Evolutionary conservation across 78 protist species (phyloP), one percentile per base, ranked within the genome.

Genomic region (Isochrysis galbana): DNA sequence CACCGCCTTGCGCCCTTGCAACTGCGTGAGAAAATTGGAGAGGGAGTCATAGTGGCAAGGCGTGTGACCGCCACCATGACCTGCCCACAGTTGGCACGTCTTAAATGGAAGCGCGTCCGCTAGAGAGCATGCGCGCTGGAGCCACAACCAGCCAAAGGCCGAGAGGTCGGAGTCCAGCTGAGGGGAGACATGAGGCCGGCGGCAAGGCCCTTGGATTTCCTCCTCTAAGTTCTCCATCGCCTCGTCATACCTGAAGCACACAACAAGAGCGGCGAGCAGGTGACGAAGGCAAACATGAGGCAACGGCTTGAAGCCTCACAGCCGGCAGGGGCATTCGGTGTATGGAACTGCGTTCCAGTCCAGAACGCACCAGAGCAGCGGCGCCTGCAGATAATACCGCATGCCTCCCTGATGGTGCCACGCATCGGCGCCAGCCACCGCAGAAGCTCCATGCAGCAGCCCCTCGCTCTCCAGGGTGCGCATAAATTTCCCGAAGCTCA

Each of bases 21-120:
- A 14, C 77, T 87, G 90, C 47, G 70, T 47, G 47, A 87, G 44
- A 34, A 87, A 87, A 74, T 87, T 87, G 69, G 1, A 17, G 21
- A 2, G 1, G 34, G 77, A 25, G 67, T 87, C 90, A 74, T 41
- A 87, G 90, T 87, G 90, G 41, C 17, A 26, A 23, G 84, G 84
- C 84, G 84, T 77, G 36, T 5, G 29, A 46, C 84, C 84, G 41
- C 80, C 80, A 29, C 84, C 84, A 21, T 77, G 21, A 29, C 84
- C 84, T 29, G 84, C 84, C 84, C 84, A 77, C 84, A 77, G 14
- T 46, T 34, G 44, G 46, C 46, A 36, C 47, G 84, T 39, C 34
- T 77, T 11, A 46, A 77, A 77, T 17, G 47, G 47, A 1, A 23
- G 17, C 17, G 36, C 14, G 47, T 3, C 25, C 47, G 84, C 84